Conservation (phyloP, 2,329 filamentous ascomycete species). For the Niveomyces coronatus region DNA sequence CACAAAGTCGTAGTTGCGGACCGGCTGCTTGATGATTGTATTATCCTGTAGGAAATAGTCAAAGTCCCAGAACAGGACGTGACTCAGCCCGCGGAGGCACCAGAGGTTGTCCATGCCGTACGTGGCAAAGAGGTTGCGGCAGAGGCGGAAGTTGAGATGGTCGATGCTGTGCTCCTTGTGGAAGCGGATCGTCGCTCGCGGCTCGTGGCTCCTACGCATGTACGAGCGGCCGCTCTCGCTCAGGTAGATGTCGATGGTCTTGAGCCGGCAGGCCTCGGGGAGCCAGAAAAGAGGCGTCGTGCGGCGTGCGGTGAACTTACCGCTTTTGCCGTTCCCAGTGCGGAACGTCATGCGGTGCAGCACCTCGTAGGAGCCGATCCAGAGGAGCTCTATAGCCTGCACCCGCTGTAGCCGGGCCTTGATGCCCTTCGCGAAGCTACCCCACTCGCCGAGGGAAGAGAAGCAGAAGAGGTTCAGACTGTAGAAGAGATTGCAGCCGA, state of each 20-base stretch:
- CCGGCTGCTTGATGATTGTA: no score
- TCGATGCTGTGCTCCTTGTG: conserved; percentile 19
- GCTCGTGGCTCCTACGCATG: conserved; percentile 29
- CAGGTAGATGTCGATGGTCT: conserved; percentile 29
- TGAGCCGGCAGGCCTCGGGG: conserved; percentile 26
- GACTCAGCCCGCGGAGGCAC: conserved; percentile 31
- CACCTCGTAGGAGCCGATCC: conserved; percentile 27
- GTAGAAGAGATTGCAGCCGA: conserved; percentile 35
- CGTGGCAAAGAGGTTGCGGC: conserved; percentile 27
- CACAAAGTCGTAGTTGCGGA: conserved; percentile 23
- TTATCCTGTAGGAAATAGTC: conserved; percentile 15
- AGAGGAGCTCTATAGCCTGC: conserved; percentile 34
- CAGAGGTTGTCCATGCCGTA: conserved; percentile 36
- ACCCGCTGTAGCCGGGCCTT: conserved; percentile 30
- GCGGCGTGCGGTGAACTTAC: conserved; percentile 26
- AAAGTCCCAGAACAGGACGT: conserved; percentile 32
- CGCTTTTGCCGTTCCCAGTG: conserved; percentile 8
- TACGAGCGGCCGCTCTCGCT: conserved; percentile 23
- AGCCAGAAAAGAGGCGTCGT: conserved; percentile 27
- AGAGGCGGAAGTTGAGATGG: conserved; percentile 30
- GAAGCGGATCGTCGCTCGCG: conserved; percentile 13
- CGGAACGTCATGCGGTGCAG: no score
- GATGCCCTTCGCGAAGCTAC: conserved; percentile 35
- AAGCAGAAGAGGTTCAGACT: conserved; percentile 40
- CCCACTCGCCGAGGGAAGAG: conserved; percentile 42